phyloP scores from a whole-genome alignment of 176 grass and related monocot species.

The Dactylis glomerata region DNA sequence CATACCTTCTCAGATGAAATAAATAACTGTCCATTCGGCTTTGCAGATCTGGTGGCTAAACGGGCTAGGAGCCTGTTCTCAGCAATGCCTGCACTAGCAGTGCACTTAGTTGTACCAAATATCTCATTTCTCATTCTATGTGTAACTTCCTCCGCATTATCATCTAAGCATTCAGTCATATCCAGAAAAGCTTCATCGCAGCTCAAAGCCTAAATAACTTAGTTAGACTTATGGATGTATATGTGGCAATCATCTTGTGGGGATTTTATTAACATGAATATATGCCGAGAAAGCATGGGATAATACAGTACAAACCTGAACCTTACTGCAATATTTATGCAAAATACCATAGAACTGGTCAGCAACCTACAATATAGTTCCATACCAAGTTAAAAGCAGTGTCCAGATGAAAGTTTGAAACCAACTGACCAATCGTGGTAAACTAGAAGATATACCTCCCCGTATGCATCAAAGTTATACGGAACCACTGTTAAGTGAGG shows the following conservation, averaged over 20 bases:
- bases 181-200: conserved; percentile 98
- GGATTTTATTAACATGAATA: conserved; percentile 7
- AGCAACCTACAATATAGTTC: conserved; percentile 61
- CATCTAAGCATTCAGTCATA: conserved; percentile 55
- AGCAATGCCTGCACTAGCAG: conserved; percentile 86
- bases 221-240: conserved; percentile 24
- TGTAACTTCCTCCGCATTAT: conserved; percentile 62
- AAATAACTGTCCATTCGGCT: conserved; percentile 85
- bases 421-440: neutral
- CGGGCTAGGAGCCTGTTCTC: conserved; percentile 88
- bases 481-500: conserved; percentile 73
- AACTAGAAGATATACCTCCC: conserved; percentile 62
- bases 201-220: conserved; percentile 74
- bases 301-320: conserved; percentile 57
- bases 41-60: conserved; percentile 89
- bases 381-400: conserved; percentile 12
- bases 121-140: conserved; percentile 68
- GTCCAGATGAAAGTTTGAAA: conserved; percentile 8
- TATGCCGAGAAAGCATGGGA: neutral
- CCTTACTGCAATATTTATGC: conserved; percentile 84
- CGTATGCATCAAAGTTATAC: conserved; percentile 88
- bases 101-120: conserved; percentile 67
- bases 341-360: conserved; percentile 93
- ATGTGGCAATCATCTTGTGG: neutral
- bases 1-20: conserved; percentile 80